Evolutionary conservation across 2,329 filamentous ascomycete species (phyloP), one percentile per base, ranked within the genome.

Genomic region (Huntiella abstrusa): DNA sequence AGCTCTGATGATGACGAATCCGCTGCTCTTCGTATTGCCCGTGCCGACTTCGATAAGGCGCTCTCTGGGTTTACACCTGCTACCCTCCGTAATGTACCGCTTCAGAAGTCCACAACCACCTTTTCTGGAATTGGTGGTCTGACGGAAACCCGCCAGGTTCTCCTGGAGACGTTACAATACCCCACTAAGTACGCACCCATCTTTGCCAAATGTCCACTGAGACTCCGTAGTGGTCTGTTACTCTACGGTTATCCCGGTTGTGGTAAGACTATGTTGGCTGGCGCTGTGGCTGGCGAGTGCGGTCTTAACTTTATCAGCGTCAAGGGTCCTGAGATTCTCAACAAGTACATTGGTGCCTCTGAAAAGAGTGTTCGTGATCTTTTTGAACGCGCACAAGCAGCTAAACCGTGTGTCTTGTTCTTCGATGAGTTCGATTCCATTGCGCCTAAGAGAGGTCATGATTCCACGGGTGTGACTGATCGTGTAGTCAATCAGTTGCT

Each of bases 381-480:
- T 1, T 98, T 98, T 56, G 88, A 94, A 58, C 76, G 91, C 37
- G 91, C 91, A 0, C 78, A 80, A 57, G 88, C 91, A 3, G 91
- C 91, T 4, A 77, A 81, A 50, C 92, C 92, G 0, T 96, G 91
- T 55, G 83, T 98, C 4, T 69, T 98, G 6, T 98, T 98, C 69
- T 98, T 98, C 58, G 91, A 98, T 58, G 91, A 98, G 60, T 98
- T 98, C 57, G 91, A 98, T 64, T 87, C 83, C 35, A 96, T 98
- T 52, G 92, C 92, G 0, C 91, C 91, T 2, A 98, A 96, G 63
- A 75, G 91, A 64, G 91, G 91, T 0, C 91, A 98, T 58, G 92
- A 98, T 60, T 91, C 82, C 1, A 98, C 91, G 0, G 91, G 92
- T 53, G 92, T 98, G n/a, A 98, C 91, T 0, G 92, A 98, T 61